Conservation (phyloP, 768 basidiomycete species). For the Leccinum ochraceum region DNA sequence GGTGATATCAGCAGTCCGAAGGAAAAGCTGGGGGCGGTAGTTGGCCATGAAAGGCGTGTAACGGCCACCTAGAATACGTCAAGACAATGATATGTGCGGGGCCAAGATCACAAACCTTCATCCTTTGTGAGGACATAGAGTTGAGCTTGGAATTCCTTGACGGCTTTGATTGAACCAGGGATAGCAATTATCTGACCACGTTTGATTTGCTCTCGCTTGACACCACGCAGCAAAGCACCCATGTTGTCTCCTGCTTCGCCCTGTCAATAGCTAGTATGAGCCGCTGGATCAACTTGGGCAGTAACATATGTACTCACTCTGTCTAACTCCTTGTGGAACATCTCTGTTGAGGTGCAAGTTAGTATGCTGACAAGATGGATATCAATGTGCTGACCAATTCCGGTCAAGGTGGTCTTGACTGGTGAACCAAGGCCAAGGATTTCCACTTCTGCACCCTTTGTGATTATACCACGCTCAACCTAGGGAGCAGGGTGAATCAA, state of each 20-base stretch:
- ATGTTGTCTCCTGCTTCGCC: conserved; percentile 99
- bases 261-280: conserved; percentile 35
- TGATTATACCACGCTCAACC: conserved; percentile 90
- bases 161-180: conserved; percentile 91
- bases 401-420: conserved; percentile 93
- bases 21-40: conserved; percentile 94
- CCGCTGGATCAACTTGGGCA: not conserved
- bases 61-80: conserved; percentile 55
- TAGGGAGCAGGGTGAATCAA: conserved; percentile 30
- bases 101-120: conserved; percentile 38
- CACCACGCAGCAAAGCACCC: conserved; percentile 93
- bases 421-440: conserved; percentile 80
- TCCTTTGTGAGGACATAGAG: conserved; percentile 61
- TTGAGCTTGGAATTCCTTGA: conserved; percentile 92
- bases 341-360: conserved; percentile 54
- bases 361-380: conserved; percentile 3
- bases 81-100: conserved; percentile 47
- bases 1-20: conserved; percentile 95
- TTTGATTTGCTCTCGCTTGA: conserved; percentile 94
- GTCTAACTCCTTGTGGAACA: conserved; percentile 99
- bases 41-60: conserved; percentile 91
- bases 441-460: conserved; percentile 93
- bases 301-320: conserved; percentile 49
- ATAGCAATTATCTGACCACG: conserved; percentile 91
- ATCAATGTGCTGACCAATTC: conserved; percentile 60